Evolutionary conservation across 2,329 filamentous ascomycete genomes (phyloP).

Genomic region (Cladorrhinum sp.): DNA sequence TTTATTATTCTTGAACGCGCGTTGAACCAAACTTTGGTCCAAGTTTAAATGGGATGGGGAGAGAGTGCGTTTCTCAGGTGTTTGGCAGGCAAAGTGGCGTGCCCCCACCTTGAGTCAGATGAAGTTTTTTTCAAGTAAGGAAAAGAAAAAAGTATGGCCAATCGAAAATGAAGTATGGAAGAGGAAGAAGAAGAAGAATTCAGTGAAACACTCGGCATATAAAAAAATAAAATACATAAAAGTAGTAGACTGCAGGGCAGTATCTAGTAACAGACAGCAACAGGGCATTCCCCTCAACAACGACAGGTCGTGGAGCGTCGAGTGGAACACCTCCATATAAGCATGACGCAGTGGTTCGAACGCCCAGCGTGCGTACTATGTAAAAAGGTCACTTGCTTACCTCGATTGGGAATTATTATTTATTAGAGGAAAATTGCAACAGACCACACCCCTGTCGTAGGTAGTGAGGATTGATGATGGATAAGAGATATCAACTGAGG

Average conservation of each 20-base stretch:
- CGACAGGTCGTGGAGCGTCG: not conserved
- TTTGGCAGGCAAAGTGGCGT: not conserved
- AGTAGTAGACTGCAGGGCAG: not conserved
- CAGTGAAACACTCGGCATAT: not conserved
- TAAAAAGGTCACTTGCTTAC: conserved; percentile 23
- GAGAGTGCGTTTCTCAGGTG: not conserved
- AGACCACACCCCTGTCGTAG: not conserved
- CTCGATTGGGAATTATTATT: conserved; percentile 13
- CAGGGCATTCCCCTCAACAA: not conserved
- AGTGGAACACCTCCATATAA: conserved; percentile 12
- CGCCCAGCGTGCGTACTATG: not conserved
- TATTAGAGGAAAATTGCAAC: not conserved
- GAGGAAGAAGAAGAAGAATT: not conserved
- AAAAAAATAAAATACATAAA: not conserved
- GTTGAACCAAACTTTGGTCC: not conserved
- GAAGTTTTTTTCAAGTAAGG: not conserved
- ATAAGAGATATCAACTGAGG: not conserved
- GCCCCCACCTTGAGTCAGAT: not conserved
- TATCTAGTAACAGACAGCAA: not conserved
- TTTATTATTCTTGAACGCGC: not conserved
- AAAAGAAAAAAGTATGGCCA: not conserved
- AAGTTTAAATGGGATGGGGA: not conserved
- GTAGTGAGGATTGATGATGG: not conserved
- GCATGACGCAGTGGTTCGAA: conserved; percentile 15
- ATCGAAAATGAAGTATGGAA: not conserved